phyloP scores from a whole-genome alignment of 2,329 filamentous ascomycete species.

The Dissoconium aciculare region DNA sequence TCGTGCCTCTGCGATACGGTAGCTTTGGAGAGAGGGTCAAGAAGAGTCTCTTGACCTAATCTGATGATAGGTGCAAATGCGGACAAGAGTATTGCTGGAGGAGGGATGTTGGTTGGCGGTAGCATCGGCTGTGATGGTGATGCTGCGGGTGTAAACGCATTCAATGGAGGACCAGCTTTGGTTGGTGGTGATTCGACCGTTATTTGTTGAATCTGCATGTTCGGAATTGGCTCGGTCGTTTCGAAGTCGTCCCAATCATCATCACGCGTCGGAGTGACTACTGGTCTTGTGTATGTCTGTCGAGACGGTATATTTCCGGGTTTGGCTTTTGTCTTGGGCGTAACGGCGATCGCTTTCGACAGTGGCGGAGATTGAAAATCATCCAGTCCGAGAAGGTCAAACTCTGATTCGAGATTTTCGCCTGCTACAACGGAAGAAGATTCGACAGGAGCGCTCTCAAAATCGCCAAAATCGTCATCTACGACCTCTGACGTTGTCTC shows the following conservation, averaged over 20 bases:
- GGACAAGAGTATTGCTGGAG: conserved; percentile 67
- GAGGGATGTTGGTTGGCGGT: conserved; percentile 76
- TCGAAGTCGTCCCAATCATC: conserved; percentile 35
- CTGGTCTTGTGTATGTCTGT: too few species aligned
- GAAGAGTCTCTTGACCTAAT: conserved; percentile 48
- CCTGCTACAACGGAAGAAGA: too few species aligned
- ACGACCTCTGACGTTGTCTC: conserved; percentile 13
- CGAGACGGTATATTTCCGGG: too few species aligned
- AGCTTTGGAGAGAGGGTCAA: conserved; percentile 43
- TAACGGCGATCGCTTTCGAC: too few species aligned
- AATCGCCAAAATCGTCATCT: conserved; percentile 24
- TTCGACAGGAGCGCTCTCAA: too few species aligned
- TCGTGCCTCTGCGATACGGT: conserved; percentile 42
- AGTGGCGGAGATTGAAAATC: too few species aligned
- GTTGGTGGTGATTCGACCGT: not conserved
- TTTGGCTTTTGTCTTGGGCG: too few species aligned
- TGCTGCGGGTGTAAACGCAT: not conserved
- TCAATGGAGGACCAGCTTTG: not conserved
- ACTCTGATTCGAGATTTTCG: too few species aligned
- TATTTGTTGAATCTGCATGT: too few species aligned
- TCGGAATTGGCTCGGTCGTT: conserved; percentile 9
- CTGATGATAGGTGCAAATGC: conserved; percentile 58
- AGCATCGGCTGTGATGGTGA: conserved; percentile 8
- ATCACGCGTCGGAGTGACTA: conserved; percentile 11
- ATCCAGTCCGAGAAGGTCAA: too few species aligned